Base-by-base conservation (phyloP, 306 rosid genomes). In the Begonia masoniana region DNA sequence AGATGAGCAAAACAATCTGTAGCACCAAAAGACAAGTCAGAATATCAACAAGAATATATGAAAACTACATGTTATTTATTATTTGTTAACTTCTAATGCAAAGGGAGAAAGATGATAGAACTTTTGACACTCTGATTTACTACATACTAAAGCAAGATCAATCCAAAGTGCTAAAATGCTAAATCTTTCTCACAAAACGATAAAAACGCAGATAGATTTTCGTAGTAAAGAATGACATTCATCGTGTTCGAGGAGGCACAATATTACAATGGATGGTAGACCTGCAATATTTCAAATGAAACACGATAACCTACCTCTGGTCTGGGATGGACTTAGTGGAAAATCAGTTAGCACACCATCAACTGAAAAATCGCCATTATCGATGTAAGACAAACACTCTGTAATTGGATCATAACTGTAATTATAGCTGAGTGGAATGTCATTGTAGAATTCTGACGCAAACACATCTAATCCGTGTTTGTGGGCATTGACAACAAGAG, bases 341-440 rank as follows among this genome's bases (percentile, higher is more conserved):
- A 83, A 86, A 71, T 92, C 89, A 35, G 95, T 50, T 15, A 92
- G 76, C 67, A 86, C 75, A 45, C 99, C 96, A 15, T 86, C 95
- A 68, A 83, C 87, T 47, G 93, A 66, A 74, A 92, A 92, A 13
- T 74, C 52, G 0, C 74, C 88, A 10, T 81, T 81, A 73, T 92
- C 96, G 12, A 83, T 46, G 68, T 67, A 81, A n/a, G 67, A 67
- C 41, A 92, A 76, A 76, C 54, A 72, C 64, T 92, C 93, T 4
- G 95, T 45, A 24, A 81, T 41, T 69, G 95, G 96, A 65, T 92
- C 99, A 55, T 70, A 92, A 69, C 95, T 92, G 67, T 74, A 79
- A 57, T 79, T 86, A 62, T 10, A 83, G 80, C 85, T 65, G 15
- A 61, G 7, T 41, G 83, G 78, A 61, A 64, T 11, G 15, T 83